These are phyloP conservation scores for Myriosclerotinia scirpicola DNA, from an alignment of 2,329 filamentous ascomycete genomes.

Conservation along the genomic window DNA sequence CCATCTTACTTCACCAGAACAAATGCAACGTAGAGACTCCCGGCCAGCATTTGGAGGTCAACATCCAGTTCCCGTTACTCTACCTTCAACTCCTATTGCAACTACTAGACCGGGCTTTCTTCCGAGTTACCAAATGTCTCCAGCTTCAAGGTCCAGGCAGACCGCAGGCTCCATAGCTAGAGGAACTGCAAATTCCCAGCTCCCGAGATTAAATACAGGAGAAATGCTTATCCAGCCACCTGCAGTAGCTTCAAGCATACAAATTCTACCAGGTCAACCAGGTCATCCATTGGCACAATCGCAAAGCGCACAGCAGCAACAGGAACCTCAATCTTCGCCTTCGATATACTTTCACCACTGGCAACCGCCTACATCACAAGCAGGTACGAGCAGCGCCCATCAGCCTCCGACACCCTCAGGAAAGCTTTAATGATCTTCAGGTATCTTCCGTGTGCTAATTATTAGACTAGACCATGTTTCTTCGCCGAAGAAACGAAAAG, in stretches of 20 bases:
- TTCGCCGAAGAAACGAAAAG: slow-evolving; percentile 84
- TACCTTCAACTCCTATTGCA: slow-evolving; percentile 39
- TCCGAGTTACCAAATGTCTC: slow-evolving; percentile 41
- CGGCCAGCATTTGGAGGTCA: slow-evolving; percentile 40
- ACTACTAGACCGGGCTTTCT: slow-evolving; percentile 34
- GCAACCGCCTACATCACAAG: slow-evolving; percentile 74
- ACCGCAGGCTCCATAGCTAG: slow-evolving; percentile 33
- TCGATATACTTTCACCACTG: slow-evolving; percentile 91
- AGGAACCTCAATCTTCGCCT: slow-evolving; percentile 60
- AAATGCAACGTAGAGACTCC: slow-evolving; percentile 55
- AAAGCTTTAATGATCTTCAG: slow-evolving; percentile 52
- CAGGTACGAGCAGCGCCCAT: slow-evolving; percentile 54
- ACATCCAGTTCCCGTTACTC: slow-evolving; percentile 33
- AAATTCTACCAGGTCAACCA: slow-evolving; percentile 47
- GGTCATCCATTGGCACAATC: slow-evolving; percentile 51
- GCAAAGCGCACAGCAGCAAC: slow-evolving; percentile 54
- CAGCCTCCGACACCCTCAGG: slow-evolving; percentile 74
- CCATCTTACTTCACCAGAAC: slow-evolving; percentile 52
- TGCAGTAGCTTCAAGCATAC: slow-evolving; percentile 43
- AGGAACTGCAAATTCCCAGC: slow-evolving; percentile 38
- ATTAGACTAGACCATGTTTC: slow-evolving; percentile 60
- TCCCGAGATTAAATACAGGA: slow-evolving; percentile 47
- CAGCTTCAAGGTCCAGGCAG: slow-evolving; percentile 38
- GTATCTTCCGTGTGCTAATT: slow-evolving; percentile 42
- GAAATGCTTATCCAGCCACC: slow-evolving; percentile 44